phyloP scores from a whole-genome alignment of 106 monocot genomes.

The Agapanthus africanus region DNA sequence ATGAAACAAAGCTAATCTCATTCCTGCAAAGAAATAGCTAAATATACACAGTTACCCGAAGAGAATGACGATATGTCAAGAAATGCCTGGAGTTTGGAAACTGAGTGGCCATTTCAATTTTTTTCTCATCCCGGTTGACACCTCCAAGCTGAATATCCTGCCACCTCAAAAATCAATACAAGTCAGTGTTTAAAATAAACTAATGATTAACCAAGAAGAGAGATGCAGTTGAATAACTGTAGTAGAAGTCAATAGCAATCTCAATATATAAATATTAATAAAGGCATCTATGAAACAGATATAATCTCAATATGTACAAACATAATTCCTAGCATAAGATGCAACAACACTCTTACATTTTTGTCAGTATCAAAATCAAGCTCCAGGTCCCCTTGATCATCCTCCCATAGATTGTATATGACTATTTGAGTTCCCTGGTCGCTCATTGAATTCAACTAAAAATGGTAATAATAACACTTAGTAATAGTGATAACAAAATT shows the following conservation, averaged over 20 bases:
- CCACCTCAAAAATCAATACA: constrained; percentile 16
- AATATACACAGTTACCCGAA: constrained; percentile 45
- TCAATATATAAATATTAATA: too few relatives aligned
- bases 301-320: too few relatives aligned
- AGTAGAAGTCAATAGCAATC: too few relatives aligned
- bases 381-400: constrained; percentile 78
- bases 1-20: neutral
- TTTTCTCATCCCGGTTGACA: constrained; percentile 81
- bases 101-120: constrained; percentile 69
- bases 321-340: too few relatives aligned
- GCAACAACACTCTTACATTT: too few relatives aligned
- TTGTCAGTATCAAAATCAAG: constrained; percentile 75
- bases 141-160: constrained; percentile 96
- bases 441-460: constrained; percentile 45
- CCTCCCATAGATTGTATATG: constrained; percentile 93
- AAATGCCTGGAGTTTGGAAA: constrained; percentile 90
- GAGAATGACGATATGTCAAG: constrained; percentile 77
- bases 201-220: neutral
- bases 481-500: neutral
- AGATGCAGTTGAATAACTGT: neutral
- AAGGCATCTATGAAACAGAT: too few relatives aligned
- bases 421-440: constrained; percentile 79
- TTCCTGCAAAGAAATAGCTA: neutral
- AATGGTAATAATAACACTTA: neutral
- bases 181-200: neutral